phyloP scores from a whole-genome alignment of 1,284 basidiomycete species.

The Volvariella volvacea region DNA sequence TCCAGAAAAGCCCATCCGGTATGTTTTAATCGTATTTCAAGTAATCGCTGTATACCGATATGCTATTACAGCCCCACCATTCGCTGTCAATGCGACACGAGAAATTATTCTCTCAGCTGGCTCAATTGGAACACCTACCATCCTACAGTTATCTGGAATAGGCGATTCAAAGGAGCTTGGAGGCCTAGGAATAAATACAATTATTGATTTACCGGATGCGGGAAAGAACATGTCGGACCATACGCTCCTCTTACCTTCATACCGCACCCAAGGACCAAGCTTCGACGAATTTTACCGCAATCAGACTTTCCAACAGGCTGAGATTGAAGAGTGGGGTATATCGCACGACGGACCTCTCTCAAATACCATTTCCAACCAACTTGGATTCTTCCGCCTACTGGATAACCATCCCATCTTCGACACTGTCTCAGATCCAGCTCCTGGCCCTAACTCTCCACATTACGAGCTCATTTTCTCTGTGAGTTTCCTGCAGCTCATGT shows the following conservation, averaged over 20 bases:
- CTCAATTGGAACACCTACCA: constrained; percentile 32
- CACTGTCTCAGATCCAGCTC: constrained; percentile 1
- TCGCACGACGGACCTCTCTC: neutral
- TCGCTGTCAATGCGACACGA: constrained; percentile 8
- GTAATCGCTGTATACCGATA: neutral
- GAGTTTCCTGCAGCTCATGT: too few relatives aligned
- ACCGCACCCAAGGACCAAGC: constrained; percentile 22
- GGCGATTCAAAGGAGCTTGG: constrained; percentile 21
- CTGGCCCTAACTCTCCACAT: constrained; percentile 3
- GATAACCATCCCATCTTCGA: too few relatives aligned
- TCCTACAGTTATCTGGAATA: constrained; percentile 42
- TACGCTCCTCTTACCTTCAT: constrained; percentile 19
- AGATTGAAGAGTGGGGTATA: neutral
- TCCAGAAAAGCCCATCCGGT: constrained; percentile 3
- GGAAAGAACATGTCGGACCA: constrained; percentile 41
- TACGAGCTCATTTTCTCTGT: constrained; percentile 4
- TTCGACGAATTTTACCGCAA: constrained; percentile 9
- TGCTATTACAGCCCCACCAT: neutral
- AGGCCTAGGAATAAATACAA: constrained; percentile 15
- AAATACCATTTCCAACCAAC: constrained; percentile 13
- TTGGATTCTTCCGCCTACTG: neutral
- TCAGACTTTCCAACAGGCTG: neutral
- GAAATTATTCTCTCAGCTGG: constrained; percentile 39
- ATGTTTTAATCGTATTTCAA: neutral
- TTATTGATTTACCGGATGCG: constrained; percentile 28